Base-by-base conservation (phyloP, 305 asterid species). In the Fraxinus xanthoxyloides region DNA sequence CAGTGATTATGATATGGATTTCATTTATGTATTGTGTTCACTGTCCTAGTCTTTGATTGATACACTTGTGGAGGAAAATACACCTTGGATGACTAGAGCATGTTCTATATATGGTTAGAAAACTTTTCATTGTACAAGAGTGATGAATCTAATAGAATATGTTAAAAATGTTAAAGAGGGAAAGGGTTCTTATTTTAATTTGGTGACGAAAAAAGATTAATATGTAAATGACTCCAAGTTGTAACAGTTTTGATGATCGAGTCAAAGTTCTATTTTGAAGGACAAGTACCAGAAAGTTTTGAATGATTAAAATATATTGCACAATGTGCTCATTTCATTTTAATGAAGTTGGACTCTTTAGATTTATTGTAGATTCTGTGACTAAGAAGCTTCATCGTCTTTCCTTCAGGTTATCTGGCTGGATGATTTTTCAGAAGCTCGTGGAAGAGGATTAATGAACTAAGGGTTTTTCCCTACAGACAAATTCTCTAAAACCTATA, bases 351-450 rank as follows among this genome's bases (percentile, higher is more conserved):
- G 35, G 74, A 65, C 12, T 80, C 63, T 77, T 84, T 24, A 13
- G 12, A 73, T 36, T 36, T 19, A 1, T 21, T 36, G 36, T 23
- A 24, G 10, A 76, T 15, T 4, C 56, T 3, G 30, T 38, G 17
- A 51, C 74, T 72, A 77, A 80, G 69, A 40, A 38, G 69, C 79
- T 70, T 19, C 59, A 38, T 78, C 73, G 1, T 75, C 83, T 69
- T 83, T 83, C 77, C 21, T 79, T 79, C 87, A 86, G 87, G 89
- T 76, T 23, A 32, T 86, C 5, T 30, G 67, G 40, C 76, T 75
- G 77, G 81, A n/a, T 34, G 81, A 76, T 28, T 24, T 21, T 5
- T 1, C 43, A 23, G 79, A 75, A 70, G 54, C 38, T 32, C 59
- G 12, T 9, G 43, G 56, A 32, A 38, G 59, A 9, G 24, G 54